A percentile compares a stretch with the other conserved stretches of the same genome.
Evolutionary conservation across 2,329 filamentous ascomycete species (phyloP).

Genomic region (Colletotrichum godetiae): DNA sequence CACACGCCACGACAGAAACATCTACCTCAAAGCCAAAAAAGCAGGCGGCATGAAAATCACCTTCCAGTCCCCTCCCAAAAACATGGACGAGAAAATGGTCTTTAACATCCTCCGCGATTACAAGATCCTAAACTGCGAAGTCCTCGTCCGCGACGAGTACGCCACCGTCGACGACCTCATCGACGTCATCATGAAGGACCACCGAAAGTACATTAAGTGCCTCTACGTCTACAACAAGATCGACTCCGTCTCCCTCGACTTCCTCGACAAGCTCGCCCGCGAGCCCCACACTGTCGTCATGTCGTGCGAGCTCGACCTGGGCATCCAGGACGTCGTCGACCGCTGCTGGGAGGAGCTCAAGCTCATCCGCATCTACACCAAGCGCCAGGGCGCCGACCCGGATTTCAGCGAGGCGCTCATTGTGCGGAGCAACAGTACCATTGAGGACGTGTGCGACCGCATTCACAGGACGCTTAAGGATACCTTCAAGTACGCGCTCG

Average conservation of each 20-base stretch:
- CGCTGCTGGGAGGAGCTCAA: conserved; percentile 93
- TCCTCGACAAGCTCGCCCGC: conserved; percentile 89
- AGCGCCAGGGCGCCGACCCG: conserved; percentile 91
- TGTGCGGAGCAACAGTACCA: conserved; percentile 85
- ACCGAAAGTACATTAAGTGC: conserved; percentile 94
- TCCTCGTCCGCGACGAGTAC: conserved; percentile 93
- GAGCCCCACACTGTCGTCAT: conserved; percentile 97
- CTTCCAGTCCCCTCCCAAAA: conserved; percentile 88
- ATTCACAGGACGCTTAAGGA: conserved; percentile 96
- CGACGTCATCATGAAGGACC: conserved; percentile 99
- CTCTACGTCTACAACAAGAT: conserved; percentile 99
- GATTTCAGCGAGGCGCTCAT: conserved; percentile 93
- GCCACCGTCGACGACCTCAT: conserved; percentile 98
- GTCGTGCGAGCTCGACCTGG: conserved; percentile 95
- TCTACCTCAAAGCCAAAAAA: conserved; percentile 96
- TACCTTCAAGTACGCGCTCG: conserved; percentile 97
- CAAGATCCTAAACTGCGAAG: conserved; percentile 98
- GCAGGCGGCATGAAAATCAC: conserved; percentile 99
- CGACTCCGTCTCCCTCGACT: conserved; percentile 92
- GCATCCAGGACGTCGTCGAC: conserved; percentile 93
- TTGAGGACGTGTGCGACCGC: conserved; percentile 97
- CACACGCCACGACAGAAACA: conserved; percentile 74
- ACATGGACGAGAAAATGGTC: conserved; percentile 96
- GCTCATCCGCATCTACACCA: conserved; percentile 94
- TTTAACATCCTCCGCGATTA: conserved; percentile 98